Evolutionary conservation across 2,329 filamentous ascomycete species (phyloP), one percentile per base, ranked within the genome.

Genomic region (Hyphodiscus sp.): DNA sequence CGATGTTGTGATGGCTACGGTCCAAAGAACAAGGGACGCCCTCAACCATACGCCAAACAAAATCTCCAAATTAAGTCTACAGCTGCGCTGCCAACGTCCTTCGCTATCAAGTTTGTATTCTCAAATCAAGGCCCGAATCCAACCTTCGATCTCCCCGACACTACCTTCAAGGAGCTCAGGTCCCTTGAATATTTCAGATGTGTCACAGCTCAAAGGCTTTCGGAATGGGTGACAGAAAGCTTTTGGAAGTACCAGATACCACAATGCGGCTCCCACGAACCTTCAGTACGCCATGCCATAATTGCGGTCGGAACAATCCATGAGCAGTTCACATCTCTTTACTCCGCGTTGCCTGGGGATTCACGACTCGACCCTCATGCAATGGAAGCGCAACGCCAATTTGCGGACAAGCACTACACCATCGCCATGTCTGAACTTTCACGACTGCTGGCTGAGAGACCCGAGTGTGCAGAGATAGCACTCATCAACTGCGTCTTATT

Each of bases 1-100:
- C 73, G 79, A 50, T 75, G 72, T 58, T 82, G 79, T 61, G 79
- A 82, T 62, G 80, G 80, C 54, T 82, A 82, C 57, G 56, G 58
- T 10, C 48, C 54, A 13, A 19, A 23, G 42, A 20, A 38, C 57
- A 38, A n/a, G n/a, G n/a, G 29, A 45, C 23, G n/a, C 18, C 18
- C 19, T 26, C 16, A 50, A 1, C 53, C 13, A 18, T 30, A 26
- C 16, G 20, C 26, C 23, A 46, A n/a, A 16, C 18, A 29, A 15
- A 38, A 47, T 13, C 15, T 33, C 5, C 45, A 44, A 20, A 29
- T 26, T 5, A 20, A 13, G 9, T 8, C 41, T 19, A 23, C 20
- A 15, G n/a, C 41, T 18, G 29, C 11, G 6, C 13, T 30, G 15
- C n/a, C 33, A 50, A 19, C 26, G 33, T 23, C 43, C 4, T 20